Percentiles rank a stretch among this genome's conserved stretches.
phyloP scores from a whole-genome alignment of 495 filamentous ascomycete genomes.

The Penicillium angulare region DNA sequence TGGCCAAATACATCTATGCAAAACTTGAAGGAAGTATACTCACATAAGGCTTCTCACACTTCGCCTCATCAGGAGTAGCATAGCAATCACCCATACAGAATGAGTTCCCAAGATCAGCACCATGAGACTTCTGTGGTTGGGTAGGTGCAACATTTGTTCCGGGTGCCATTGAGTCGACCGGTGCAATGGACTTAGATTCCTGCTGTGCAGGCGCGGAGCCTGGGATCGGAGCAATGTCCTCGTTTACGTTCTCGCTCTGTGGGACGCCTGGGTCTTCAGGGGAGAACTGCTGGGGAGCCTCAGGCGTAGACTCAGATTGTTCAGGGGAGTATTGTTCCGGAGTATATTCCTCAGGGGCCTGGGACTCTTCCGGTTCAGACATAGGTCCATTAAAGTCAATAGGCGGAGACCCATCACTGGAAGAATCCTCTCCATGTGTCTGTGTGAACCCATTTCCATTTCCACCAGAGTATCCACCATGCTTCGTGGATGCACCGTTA shows the following conservation, averaged over 20 bases:
- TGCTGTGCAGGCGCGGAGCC: neutral
- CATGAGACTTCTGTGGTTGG: slow-evolving; percentile 3
- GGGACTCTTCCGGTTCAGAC: neutral
- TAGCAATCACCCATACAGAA: slow-evolving; percentile 28
- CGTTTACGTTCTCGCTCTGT: neutral
- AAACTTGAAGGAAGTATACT: slow-evolving; percentile 8
- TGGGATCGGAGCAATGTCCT: neutral
- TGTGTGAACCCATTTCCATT: slow-evolving; percentile 1
- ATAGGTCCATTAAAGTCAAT: neutral
- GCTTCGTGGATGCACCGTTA: neutral
- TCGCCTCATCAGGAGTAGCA: slow-evolving; percentile 6
- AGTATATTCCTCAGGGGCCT: neutral
- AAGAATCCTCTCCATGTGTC: neutral
- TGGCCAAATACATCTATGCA: neutral
- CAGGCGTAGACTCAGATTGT: no score
- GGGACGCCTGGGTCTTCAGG: no score
- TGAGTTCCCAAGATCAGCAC: slow-evolving; percentile 25
- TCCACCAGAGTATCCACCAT: neutral
- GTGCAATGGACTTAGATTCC: slow-evolving; percentile 11
- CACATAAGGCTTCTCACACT: slow-evolving; percentile 19
- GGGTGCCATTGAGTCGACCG: slow-evolving; percentile 11
- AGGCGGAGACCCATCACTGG: neutral
- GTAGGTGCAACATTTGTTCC: slow-evolving; percentile 17
- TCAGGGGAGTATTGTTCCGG: no score
- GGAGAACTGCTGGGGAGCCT: no score